Conservation (phyloP, 2,329 filamentous ascomycete species). For the Geoglossum cookeanum region DNA sequence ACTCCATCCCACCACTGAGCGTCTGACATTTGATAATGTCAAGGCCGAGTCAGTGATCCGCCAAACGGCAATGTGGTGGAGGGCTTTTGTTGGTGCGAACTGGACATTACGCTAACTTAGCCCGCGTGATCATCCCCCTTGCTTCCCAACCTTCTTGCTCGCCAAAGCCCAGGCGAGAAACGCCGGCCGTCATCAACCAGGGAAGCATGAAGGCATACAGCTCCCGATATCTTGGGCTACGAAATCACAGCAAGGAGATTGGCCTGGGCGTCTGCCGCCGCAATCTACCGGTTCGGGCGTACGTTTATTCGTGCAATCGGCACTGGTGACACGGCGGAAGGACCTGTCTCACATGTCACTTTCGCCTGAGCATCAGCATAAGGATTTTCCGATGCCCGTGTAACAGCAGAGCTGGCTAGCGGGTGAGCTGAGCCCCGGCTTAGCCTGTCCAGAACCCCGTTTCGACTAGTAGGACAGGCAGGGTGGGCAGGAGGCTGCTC, state of each 20-base stretch:
- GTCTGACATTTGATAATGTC: neutral
- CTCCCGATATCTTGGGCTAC: slow-evolving; percentile 1
- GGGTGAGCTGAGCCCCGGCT: neutral
- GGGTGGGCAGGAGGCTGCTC: too few species aligned
- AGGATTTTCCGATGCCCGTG: slow-evolving; percentile 1
- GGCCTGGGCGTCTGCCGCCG: neutral
- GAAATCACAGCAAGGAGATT: neutral
- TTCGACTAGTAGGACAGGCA: neutral
- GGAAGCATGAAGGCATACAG: slow-evolving; percentile 3
- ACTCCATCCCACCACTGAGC: neutral
- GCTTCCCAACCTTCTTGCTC: slow-evolving; percentile 1
- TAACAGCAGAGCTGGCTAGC: neutral
- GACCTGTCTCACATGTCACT: slow-evolving; percentile 1
- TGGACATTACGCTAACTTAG: neutral
- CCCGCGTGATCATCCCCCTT: slow-evolving; percentile 1
- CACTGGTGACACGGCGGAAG: neutral
- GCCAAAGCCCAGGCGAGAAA: slow-evolving; percentile 1
- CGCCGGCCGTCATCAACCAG: slow-evolving; percentile 1
- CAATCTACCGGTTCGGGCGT: neutral
- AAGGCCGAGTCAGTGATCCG: neutral
- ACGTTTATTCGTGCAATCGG: neutral
- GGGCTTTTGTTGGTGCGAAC: slow-evolving; percentile 2
- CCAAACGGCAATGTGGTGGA: neutral
- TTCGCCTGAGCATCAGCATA: neutral
- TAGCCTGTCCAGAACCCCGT: neutral